Evolutionary conservation across 352 stramenopile genomes (phyloP), one percentile per base, ranked within the genome.

Genomic region (Elongisporangium anandrum): DNA sequence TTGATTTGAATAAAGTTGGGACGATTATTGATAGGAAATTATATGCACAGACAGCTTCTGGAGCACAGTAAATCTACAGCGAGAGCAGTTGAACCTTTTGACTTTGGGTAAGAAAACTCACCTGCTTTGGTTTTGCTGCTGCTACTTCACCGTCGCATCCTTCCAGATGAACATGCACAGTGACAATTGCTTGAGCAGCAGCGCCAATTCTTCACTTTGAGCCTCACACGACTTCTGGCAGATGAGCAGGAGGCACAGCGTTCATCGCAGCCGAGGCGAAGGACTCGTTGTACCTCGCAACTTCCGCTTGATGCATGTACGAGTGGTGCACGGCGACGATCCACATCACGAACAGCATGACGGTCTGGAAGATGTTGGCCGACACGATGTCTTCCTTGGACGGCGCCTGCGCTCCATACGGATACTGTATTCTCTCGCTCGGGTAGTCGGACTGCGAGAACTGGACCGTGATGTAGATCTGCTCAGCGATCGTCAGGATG

Each of bases 331-430:
- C 87, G 22, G 83, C 81, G 45, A 92, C 75, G 57, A 92, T 51
- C 81, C 84, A 95, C 83, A 95, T 93, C 26, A 90, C 68, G 23
- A 87, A 68, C 22, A 95, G 78, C 72, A 95, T 87, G 57, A 95
- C 75, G 49, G 81, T 80, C 64, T 95, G 83, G 60, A 95, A 90
- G 16, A 95, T 71, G 64, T 92, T 93, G 23, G 83, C 82, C 53
- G 83, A 92, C 39, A 95, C 82, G 29, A 95, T 86, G 50, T 95
- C 85, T 12, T 95, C 84, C 47, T 92, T 88, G 15, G 83, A 89
- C 2, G 85, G 85, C 12, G 77, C 79, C n/a, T 83, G 77, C 17
- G 77, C 79, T 13, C 80, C 82, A 54, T 91, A 94, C 1, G 81
- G 76, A 45, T 89, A 90, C 53, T 81, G 80, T 65, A 88, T 73